Conservation (phyloP, 2,329 filamentous ascomycete species). For the Trichoderma polysporum region DNA sequence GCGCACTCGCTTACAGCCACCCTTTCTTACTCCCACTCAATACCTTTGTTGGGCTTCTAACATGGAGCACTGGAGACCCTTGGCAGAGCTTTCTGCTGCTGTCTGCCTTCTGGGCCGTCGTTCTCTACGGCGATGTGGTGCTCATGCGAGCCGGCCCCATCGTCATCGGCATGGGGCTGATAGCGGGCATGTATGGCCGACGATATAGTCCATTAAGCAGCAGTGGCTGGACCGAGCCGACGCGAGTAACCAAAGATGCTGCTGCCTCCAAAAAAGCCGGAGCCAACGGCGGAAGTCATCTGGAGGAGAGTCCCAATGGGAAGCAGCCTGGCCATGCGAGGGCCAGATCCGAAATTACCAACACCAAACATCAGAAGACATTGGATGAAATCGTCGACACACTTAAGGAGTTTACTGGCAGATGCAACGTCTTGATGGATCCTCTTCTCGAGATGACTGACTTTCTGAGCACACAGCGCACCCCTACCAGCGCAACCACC, state of each 20-base stretch:
- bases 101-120: constrained; percentile 78
- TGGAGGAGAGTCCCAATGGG: constrained; percentile 29
- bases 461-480: constrained; percentile 87
- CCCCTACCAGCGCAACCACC: constrained; percentile 87
- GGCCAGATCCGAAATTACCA: constrained; percentile 57
- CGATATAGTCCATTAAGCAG: constrained; percentile 89
- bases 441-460: constrained; percentile 87
- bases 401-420: constrained; percentile 81
- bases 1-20: constrained; percentile 92
- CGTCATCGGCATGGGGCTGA: constrained; percentile 74
- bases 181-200: constrained; percentile 87
- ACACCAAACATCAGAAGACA: constrained; percentile 83
- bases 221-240: constrained; percentile 65
- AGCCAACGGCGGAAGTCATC: constrained; percentile 25
- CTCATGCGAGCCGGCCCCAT: constrained; percentile 80
- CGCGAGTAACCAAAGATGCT: constrained; percentile 35
- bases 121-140: constrained; percentile 83
- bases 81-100: constrained; percentile 97
- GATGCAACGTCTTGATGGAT: constrained; percentile 89
- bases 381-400: constrained; percentile 97
- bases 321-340: constrained; percentile 42
- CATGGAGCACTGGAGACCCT: constrained; percentile 89
- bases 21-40: constrained; percentile 90
- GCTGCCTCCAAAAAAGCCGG: constrained; percentile 24
- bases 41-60: constrained; percentile 77